Evolutionary conservation across 2,329 filamentous ascomycete species (phyloP), one percentile per base, ranked within the genome.

Genomic region (Elsinoe necatrix): DNA sequence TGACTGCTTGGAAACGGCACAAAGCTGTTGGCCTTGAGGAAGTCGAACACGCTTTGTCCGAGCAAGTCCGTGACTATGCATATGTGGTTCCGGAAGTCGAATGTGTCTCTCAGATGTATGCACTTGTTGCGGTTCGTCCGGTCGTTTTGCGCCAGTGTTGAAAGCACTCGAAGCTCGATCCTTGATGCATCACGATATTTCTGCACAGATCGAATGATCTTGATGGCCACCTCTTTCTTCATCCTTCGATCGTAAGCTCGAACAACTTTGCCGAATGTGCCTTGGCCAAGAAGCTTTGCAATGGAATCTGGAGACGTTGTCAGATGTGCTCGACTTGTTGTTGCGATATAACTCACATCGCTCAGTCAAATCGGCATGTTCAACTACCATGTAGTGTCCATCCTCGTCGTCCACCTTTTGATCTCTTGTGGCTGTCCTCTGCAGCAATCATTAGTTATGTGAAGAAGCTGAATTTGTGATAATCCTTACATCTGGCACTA

Each of bases 1-100:
- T 98, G 93, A 63, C 91, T 96, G 77, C 95, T 97, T 11, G 93
- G 93, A 67, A 98, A 98, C 0, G 93, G 93, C 16, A 95, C 90
- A 68, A 98, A 98, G 62, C 83, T 81, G 68, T 97, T 97, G 66
- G 86, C 85, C 75, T 98, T 98, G 48, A 98, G 79, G 65, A 98
- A 98, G 73, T 98, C 93, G 69, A 98, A 98, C 54, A 98, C 92
- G 65, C 92, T 97, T 68, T 96, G 92, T 48, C 92, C 92, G 29
- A 97, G 81, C 14, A 86, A 73, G 68, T 86, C 83, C 12, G 83
- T 86, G 64, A 86, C 83, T 59, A 86, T 86, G 77, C 93, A 98
- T 63, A 98, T 97, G 68, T 98, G 93, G 57, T 95, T 93, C 48
- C 91, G 83, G 74, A 89, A 98, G 72, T 98, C 93, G 73, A 98